Base-by-base conservation (phyloP, 257 asterid species). In the Thymus quinquecostatus region DNA sequence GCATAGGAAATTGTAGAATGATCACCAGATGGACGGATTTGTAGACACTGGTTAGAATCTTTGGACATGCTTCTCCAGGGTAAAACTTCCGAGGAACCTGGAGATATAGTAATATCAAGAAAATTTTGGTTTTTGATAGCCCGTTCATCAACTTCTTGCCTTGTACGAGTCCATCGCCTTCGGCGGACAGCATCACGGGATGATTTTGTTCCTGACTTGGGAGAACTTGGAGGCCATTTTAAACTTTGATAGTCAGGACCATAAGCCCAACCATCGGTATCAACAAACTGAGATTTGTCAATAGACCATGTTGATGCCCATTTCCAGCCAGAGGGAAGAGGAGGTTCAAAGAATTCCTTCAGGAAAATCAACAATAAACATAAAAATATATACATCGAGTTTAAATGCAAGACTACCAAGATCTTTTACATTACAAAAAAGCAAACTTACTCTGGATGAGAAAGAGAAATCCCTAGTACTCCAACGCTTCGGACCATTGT, bases 1-100 rank as follows among this genome's bases (percentile, higher is more conserved):
- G 88, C 86, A 79, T 84, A 95, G 12, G 85, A 78, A 51, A 83
- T 74, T 75, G 81, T 88, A 70, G 87, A 79, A 73, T 69, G 72
- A 81, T 84, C 96, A 69, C 78, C 36, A 58, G 80, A 81, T 70
- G 99, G 99, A 64, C 99, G 98, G 74, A 95, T 87, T 77, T 83
- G 88, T 80, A 95, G 77, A 73, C 89, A 89, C 73, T 86, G 88
- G 71, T 81, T 81, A 68, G 96, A 89, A 66, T 86, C 81, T 81
- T 61, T 81, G 66, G 86, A 83, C 79, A 81, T 86, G 86, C 92
- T 84, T 84, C 86, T 78, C 99, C 98, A 95, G 27, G 99, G 99
- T 75, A 95, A 83, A 81, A 80, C 82, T 34, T 82, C 66, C 36
- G 88, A 84, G 82, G 83, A 74, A 77, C 89, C 92, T 13, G 97